Base-by-base conservation (phyloP, 768 basidiomycete species). In the Tricholoma hemisulphureum region DNA sequence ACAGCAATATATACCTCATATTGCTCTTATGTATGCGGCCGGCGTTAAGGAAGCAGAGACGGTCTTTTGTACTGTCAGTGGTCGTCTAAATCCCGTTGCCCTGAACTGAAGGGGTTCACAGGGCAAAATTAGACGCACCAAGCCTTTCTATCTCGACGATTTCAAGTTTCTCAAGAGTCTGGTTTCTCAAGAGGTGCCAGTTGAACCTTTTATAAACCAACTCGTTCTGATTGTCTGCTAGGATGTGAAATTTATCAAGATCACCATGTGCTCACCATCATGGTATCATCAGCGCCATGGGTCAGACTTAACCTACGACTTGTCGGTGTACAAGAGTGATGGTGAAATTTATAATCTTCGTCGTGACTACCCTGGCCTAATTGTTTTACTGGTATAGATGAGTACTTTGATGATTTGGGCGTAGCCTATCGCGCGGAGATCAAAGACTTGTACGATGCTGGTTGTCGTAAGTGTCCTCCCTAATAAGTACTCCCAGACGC, bases 261-360 rank as follows among this genome's bases (percentile, higher is more conserved):
- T 91, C 58, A 90, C 86, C 13, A 75, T 89, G 70, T 86, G 83
- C 58, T 83, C 87, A 0, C 89, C 88, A 3, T 83, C 84, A 32
- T 88, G 87, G 85, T 86, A 83, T 68, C 86, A 87, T 67, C 81
- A 87, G 26, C 81, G 83, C 23, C 85, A 86, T 66, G 87, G 87
- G 51, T 77, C 76, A 8, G 82, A 84, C 59, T 46, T 70, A 46
- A 83, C 83, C 6, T 86, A 84, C 64, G 82, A 82, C 58, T 74
- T 78, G 41, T 74, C 78, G 7, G 80, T 87, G 6, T 89, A 89
- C 70, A 73, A 76, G 45, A 81, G 75, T 64, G 87, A 88, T 65
- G 81, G 84, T 82, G 45, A 55, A 18, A 39, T 9, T n/a, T 13
- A 43, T 50, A 18, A 32, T 35, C 29, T 28, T 29, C 57, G 56